phyloP scores from a whole-genome alignment of 1,284 basidiomycete species.

The Takashimella tepidaria region DNA sequence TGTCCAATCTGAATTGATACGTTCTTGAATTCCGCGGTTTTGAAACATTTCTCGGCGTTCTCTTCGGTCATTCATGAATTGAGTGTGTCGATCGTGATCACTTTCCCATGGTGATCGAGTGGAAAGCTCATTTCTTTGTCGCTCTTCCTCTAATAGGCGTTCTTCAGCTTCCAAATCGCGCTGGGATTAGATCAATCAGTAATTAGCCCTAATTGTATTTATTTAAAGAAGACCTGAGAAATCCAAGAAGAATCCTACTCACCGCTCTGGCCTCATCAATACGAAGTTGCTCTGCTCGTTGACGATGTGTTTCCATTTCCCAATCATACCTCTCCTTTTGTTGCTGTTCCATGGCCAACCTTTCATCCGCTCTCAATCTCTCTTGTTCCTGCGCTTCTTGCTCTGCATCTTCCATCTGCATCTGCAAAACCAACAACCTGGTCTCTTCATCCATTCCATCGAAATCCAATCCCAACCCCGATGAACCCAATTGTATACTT shows the following conservation, averaged over 20 bases:
- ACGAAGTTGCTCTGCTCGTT: constrained; percentile 20
- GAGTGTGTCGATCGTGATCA: constrained; percentile 5
- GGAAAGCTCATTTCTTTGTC: constrained; percentile 11
- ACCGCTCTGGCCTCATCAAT: constrained; percentile 31
- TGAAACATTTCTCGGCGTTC: neutral
- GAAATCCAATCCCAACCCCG: neutral
- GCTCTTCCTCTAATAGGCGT: constrained; percentile 16
- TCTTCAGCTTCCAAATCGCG: constrained; percentile 28
- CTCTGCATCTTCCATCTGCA: constrained; percentile 36
- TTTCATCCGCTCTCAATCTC: constrained; percentile 31
- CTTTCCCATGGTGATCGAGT: constrained; percentile 19
- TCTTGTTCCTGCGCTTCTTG: constrained; percentile 21
- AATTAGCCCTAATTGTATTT: constrained; percentile 5
- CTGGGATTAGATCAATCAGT: too few relatives aligned
- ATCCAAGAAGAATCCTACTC: constrained; percentile 9
- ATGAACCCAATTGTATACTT: neutral
- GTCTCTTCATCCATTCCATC: constrained; percentile 31
- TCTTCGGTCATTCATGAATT: neutral
- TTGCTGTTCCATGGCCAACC: constrained; percentile 36
- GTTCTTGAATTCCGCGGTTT: neutral
- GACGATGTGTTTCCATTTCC: constrained; percentile 20
- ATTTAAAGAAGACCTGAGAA: neutral
- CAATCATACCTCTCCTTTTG: constrained; percentile 37
- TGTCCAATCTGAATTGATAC: neutral
- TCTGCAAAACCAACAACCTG: constrained; percentile 27